These are phyloP conservation scores for Hymenoscyphus salicellus DNA, from an alignment of 2,329 filamentous ascomycete genomes.

Conservation along the genomic window DNA sequence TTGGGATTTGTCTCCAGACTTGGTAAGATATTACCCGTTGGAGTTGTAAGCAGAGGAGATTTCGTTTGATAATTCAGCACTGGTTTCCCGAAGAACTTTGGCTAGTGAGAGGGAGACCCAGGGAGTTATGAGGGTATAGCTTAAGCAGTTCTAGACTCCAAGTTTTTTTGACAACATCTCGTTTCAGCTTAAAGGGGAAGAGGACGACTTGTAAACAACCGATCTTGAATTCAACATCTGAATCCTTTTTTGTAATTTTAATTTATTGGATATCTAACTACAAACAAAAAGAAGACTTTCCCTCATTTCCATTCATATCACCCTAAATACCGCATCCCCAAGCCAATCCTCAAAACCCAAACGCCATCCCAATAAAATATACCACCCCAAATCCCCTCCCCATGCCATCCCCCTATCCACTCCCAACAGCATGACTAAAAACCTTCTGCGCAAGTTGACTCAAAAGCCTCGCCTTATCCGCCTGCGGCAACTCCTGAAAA, in stretches of 20 bases:
- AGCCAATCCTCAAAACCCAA: neutral
- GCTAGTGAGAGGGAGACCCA: no score
- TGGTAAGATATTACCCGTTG: no score
- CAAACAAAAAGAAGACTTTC: neutral
- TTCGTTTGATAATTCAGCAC: no score
- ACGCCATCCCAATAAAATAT: neutral
- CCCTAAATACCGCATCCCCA: neutral
- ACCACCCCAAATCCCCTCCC: neutral
- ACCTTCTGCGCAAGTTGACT: conserved; percentile 83
- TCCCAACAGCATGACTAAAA: conserved; percentile 72
- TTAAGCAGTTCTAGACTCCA: no score
- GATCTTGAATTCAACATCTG: no score
- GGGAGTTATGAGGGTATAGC: no score
- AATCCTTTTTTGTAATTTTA: neutral
- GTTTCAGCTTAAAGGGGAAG: no score
- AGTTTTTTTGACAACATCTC: no score
- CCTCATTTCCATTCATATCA: neutral
- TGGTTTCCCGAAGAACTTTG: no score
- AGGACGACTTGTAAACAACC: no score
- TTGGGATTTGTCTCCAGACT: no score
- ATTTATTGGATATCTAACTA: conserved; percentile 4
- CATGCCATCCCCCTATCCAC: neutral
- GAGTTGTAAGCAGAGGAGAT: no score
- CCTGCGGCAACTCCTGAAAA: conserved; percentile 74
- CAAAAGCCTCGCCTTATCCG: conserved; percentile 75